These are phyloP conservation scores for Claviceps africana DNA, from an alignment of 2,329 filamentous ascomycete species.

Conservation along the genomic window DNA sequence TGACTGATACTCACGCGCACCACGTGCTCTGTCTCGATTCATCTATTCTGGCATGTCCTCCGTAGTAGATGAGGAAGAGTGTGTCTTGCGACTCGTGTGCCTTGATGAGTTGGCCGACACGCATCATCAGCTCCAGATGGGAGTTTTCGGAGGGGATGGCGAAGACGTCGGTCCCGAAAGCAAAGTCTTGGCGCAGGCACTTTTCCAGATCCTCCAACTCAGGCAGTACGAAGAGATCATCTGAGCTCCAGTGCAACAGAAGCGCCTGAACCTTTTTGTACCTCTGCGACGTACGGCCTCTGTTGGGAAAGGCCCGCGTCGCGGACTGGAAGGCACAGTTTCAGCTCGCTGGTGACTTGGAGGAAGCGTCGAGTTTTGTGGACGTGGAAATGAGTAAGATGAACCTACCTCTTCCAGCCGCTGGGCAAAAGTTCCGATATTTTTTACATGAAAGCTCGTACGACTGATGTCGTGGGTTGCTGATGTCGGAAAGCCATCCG, in stretches of 20 bases:
- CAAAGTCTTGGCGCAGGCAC: conserved; percentile 40
- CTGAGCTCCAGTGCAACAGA: conserved; percentile 42
- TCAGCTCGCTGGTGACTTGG: background rate
- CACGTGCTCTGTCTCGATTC: conserved; percentile 46
- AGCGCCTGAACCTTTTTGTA: conserved; percentile 42
- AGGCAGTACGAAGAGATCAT: conserved; percentile 44
- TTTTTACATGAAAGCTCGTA: conserved; percentile 43
- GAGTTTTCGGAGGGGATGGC: conserved; percentile 44
- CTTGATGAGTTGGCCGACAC: conserved; percentile 42
- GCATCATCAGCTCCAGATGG: conserved; percentile 44
- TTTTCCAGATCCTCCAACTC: conserved; percentile 43
- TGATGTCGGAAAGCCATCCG: conserved; percentile 18
- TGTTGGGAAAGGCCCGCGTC: conserved; percentile 41
- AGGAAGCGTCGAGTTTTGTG: background rate
- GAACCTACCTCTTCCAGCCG: conserved; percentile 38
- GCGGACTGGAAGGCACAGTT: conserved; percentile 29
- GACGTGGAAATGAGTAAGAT: background rate
- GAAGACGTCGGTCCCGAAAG: conserved; percentile 43
- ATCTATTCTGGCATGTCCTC: conserved; percentile 45
- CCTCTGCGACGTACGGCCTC: conserved; percentile 34
- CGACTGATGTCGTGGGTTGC: conserved; percentile 44
- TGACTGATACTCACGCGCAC: conserved; percentile 34
- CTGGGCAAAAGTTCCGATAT: conserved; percentile 39
- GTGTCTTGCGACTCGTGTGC: conserved; percentile 41
- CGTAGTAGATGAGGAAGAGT: conserved; percentile 44